Evolutionary conservation across 495 filamentous ascomycete species (phyloP).

Genomic region (Collariella sp.): DNA sequence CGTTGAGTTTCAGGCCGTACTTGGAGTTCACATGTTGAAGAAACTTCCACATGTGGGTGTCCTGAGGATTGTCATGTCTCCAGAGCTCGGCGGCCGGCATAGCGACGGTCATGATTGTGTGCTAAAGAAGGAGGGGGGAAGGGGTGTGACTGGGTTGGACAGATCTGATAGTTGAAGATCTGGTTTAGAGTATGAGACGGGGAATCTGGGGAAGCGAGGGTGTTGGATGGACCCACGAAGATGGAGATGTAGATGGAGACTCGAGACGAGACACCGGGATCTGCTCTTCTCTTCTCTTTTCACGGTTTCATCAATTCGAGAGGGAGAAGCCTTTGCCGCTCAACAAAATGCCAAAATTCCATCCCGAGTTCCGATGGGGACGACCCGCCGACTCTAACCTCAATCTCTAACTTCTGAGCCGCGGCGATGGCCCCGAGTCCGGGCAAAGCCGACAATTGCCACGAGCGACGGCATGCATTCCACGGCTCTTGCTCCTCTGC

Average conservation of each 20-base stretch:
- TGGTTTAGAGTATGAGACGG: too few species aligned
- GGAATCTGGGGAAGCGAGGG: too few species aligned
- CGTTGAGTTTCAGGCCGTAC: constrained; percentile 50
- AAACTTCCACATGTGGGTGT: constrained; percentile 63
- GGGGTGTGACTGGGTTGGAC: too few species aligned
- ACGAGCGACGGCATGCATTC: neutral
- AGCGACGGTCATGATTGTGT: neutral
- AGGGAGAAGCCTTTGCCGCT: too few species aligned
- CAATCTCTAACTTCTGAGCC: neutral
- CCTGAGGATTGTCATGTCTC: constrained; percentile 57
- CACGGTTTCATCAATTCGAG: too few species aligned
- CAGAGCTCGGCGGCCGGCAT: constrained; percentile 51
- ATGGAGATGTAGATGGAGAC: too few species aligned
- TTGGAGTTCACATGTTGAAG: constrained; percentile 59
- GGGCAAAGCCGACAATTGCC: constrained; percentile 18
- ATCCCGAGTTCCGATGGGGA: constrained; percentile 1
- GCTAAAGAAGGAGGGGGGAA: neutral
- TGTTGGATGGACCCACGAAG: too few species aligned
- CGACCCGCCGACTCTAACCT: neutral
- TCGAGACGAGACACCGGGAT: too few species aligned
- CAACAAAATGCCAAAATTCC: neutral
- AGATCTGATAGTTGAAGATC: too few species aligned
- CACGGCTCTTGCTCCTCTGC: neutral
- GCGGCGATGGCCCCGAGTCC: constrained; percentile 3
- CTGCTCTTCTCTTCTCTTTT: too few species aligned